Base-by-base conservation (phyloP, 108 stramenopile genomes). In the Schizochytrium sp. region DNA sequence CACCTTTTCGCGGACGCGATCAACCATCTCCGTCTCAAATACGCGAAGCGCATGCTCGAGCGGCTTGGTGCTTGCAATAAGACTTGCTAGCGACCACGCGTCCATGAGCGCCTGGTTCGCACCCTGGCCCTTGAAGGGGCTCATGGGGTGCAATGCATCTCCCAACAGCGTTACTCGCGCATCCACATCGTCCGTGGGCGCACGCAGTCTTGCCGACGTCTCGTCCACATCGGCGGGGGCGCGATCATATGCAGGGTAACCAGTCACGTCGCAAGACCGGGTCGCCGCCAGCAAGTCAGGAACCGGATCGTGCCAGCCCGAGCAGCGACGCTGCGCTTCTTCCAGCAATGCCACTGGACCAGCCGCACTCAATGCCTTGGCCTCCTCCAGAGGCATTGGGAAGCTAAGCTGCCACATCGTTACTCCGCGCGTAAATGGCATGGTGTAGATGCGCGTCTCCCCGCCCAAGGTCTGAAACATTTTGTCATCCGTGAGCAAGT, bases 71-170 rank as follows among this genome's bases (percentile, higher is more conserved):
- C 48, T 83, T 12, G 48, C 45, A 21, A 83, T 6, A 28, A 83
- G 51, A 53, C 76, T 47, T 25, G 76, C 76, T 18, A 83, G 51
- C 45, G 76, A 83, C 76, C 45, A 53, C 23, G 76, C 97, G 88
- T 98, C 97, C 19, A 92, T 72, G 60, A 98, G 90, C 0, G 97
- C 96, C 90, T 97, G 96, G 90, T 98, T 97, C 55, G 97, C 97
- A 18, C 97, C 97, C 76, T 96, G 96, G 71, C 97, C 97, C 88
- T 98, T 98, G 94, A 98, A 98, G 1, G 95, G 95, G 12, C 94
- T 93, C 97, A 98, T 97, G 5, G 94, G 87, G 89, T 98, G 97
- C 4, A 94, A 88, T 5, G 97, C 97, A 92, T 98, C 97, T 5
- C 97, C 97, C 10, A 97, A 28, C 47, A 90, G 57, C 5, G 88